A percentile compares a stretch with the other conserved stretches of the same genome.
These are phyloP conservation scores for Populus pruinosa DNA, from an alignment of 345 rosid species.

Conservation along the genomic window DNA sequence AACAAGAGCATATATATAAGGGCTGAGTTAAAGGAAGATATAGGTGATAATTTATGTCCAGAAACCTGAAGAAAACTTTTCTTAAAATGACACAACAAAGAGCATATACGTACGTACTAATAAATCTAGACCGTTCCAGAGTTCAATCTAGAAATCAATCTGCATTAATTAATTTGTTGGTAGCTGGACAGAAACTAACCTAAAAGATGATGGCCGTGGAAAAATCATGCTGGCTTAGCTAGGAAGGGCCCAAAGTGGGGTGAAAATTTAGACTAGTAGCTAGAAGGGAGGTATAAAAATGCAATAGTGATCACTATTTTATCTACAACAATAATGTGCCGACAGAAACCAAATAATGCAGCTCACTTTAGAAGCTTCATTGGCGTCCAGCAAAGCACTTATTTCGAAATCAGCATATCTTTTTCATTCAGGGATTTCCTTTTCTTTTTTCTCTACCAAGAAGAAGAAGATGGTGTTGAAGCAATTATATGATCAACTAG, in stretches of 20 bases:
- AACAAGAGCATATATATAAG: too few species aligned
- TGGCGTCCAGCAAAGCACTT: conserved; percentile 8
- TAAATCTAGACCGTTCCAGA: neutral
- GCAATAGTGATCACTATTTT: neutral
- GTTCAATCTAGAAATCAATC: neutral
- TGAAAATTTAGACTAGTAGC: too few species aligned
- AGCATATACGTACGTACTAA: neutral
- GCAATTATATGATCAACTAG: neutral
- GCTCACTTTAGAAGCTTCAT: conserved; percentile 10
- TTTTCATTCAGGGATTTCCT: neutral
- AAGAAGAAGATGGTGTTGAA: neutral
- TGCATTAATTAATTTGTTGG: neutral
- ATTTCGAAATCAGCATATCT: neutral
- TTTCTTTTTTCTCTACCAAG: neutral
- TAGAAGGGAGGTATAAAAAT: neutral
- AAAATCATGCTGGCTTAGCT: neutral
- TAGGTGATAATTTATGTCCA: neutral
- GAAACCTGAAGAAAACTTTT: too few species aligned
- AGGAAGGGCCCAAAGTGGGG: neutral
- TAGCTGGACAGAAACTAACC: neutral
- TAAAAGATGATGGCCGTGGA: neutral
- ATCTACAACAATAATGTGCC: neutral
- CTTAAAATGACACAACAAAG: neutral
- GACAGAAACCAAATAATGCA: conserved; percentile 5
- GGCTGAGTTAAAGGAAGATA: too few species aligned